phyloP scores from a whole-genome alignment of 257 asterid species.

The Pogostemon cablin region DNA sequence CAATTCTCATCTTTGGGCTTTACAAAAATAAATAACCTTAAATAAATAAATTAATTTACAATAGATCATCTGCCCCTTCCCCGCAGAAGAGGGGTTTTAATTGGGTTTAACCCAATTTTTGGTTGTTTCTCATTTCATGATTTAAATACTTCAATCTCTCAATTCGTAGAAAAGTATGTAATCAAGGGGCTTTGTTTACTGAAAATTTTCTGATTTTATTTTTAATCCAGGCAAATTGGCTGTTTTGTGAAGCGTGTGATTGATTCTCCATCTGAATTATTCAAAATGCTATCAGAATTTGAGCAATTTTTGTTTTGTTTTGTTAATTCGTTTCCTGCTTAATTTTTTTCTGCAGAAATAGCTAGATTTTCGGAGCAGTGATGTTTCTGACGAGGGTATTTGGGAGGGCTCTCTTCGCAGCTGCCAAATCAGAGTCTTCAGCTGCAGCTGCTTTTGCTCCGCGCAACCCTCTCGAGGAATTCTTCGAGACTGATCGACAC shows the following conservation, averaged over 20 bases:
- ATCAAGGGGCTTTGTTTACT: too few relatives aligned
- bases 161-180: too few relatives aligned
- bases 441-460: slow-evolving; percentile 54
- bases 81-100: too few relatives aligned
- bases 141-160: too few relatives aligned
- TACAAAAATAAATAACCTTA: too few relatives aligned
- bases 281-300: slow-evolving; percentile 7
- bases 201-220: too few relatives aligned
- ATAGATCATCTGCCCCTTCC: too few relatives aligned
- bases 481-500: slow-evolving; percentile 70
- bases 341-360: slow-evolving; percentile 29
- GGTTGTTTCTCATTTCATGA: too few relatives aligned
- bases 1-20: neutral
- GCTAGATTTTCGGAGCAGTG: slow-evolving; percentile 18
- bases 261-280: neutral
- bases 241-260: neutral
- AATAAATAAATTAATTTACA: neutral
- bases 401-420: slow-evolving; percentile 75
- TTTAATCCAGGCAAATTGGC: neutral
- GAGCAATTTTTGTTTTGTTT: neutral
- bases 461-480: slow-evolving; percentile 73
- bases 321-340: neutral
- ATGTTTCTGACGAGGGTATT: slow-evolving; percentile 62
- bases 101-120: too few relatives aligned
- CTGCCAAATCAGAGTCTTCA: slow-evolving; percentile 67